Evolutionary conservation across 352 stramenopile genomes (phyloP).

Genomic region (Phytophthora quininea): DNA sequence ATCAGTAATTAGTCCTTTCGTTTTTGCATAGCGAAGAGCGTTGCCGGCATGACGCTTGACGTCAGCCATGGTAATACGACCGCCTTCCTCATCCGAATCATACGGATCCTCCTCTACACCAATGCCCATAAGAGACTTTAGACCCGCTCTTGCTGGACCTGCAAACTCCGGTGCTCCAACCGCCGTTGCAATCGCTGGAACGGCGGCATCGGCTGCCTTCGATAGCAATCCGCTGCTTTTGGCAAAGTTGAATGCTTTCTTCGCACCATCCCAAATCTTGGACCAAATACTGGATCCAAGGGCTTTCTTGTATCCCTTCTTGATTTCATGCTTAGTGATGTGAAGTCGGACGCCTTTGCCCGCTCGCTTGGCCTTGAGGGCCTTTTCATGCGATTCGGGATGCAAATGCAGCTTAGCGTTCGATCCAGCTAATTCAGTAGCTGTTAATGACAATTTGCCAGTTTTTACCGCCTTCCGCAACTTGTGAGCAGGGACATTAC

Average conservation of each 20-base stretch:
- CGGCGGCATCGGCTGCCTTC: background rate
- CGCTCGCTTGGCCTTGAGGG: background rate
- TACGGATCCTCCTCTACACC: background rate
- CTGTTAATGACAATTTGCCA: constrained; percentile 3
- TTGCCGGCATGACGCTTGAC: background rate
- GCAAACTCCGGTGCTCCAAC: background rate
- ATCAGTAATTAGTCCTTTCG: background rate
- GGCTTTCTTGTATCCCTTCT: background rate
- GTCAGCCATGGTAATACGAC: background rate
- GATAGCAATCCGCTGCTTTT: constrained; percentile 11
- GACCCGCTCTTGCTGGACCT: background rate
- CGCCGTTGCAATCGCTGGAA: constrained; percentile 3
- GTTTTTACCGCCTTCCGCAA: background rate
- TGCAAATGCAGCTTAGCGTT: constrained; percentile 5
- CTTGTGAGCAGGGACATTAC: background rate
- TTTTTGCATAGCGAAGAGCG: constrained; percentile 1
- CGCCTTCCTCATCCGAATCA: background rate
- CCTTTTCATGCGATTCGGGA: constrained; percentile 14
- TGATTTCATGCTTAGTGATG: background rate
- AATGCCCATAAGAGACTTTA: background rate
- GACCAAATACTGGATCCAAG: constrained; percentile 12
- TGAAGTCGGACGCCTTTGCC: background rate
- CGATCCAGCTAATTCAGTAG: constrained; percentile 4
- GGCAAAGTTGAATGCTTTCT: constrained; percentile 21
- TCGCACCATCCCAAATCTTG: constrained; percentile 22